Conservation (phyloP, 352 stramenopile genomes). For the Thalassiosira mediterranea region DNA sequence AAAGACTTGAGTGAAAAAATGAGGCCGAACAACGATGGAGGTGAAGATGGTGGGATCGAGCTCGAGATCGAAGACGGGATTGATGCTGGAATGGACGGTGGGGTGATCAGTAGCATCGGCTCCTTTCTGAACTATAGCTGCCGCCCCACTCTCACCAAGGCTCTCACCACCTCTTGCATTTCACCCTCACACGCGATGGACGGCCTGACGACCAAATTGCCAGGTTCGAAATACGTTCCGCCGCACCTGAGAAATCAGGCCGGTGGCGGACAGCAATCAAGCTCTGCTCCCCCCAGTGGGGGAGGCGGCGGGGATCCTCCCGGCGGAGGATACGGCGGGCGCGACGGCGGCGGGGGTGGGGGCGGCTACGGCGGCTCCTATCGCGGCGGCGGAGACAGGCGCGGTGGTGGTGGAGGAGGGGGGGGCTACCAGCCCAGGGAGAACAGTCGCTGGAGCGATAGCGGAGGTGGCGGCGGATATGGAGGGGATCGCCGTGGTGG, state of each 20-base stretch:
- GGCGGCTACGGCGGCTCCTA: constrained; percentile 18
- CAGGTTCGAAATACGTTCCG: constrained; percentile 84
- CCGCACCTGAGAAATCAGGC: constrained; percentile 84
- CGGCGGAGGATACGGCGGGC: constrained; percentile 19
- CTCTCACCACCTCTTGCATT: too few relatives aligned
- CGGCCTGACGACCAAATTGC: too few relatives aligned
- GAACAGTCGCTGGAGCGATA: constrained; percentile 60
- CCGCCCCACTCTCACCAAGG: too few relatives aligned
- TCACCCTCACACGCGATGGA: too few relatives aligned
- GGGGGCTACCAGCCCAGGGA: constrained; percentile 27
- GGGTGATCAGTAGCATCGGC: too few relatives aligned
- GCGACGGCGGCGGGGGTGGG: constrained; percentile 14
- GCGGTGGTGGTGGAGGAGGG: constrained; percentile 43
- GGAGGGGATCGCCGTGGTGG: constrained; percentile 61
- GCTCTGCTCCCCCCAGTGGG: background rate
- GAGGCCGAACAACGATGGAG: too few relatives aligned
- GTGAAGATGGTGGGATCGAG: too few relatives aligned
- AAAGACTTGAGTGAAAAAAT: background rate
- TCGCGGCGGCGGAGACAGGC: constrained; percentile 13
- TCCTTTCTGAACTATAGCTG: too few relatives aligned
- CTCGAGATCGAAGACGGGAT: too few relatives aligned
- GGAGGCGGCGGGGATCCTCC: constrained; percentile 7
- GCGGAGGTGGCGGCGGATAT: constrained; percentile 32
- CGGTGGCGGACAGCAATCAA: constrained; percentile 29
- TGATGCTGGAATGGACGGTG: too few relatives aligned